Evolutionary conservation across 148 eudicot species (phyloP).

Genomic region (Vaccinium myrtillus): DNA sequence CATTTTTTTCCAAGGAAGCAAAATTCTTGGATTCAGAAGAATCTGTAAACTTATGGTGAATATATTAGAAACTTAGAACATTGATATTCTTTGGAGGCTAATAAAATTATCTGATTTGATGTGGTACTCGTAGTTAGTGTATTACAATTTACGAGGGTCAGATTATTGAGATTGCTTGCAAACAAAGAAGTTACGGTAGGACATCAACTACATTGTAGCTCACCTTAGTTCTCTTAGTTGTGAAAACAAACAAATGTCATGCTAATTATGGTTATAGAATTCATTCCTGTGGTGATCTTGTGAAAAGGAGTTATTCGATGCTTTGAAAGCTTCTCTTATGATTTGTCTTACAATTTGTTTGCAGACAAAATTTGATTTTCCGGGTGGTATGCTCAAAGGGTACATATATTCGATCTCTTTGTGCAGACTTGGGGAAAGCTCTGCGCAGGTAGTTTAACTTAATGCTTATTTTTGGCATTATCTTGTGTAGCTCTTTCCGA

Average conservation of each 20-base stretch:
- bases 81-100: neutral
- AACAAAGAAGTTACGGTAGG: neutral
- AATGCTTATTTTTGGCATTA: neutral
- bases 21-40: neutral
- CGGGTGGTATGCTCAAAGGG: conserved; percentile 95
- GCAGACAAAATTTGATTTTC: conserved; percentile 92
- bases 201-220: neutral
- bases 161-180: neutral
- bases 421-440: conserved; percentile 93
- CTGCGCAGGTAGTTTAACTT: conserved; percentile 65
- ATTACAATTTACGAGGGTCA: neutral
- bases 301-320: neutral
- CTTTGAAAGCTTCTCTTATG: neutral
- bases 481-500: neutral
- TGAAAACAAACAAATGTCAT: neutral
- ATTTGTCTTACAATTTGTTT: conserved; percentile 8
- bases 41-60: neutral
- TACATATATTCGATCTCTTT: conserved; percentile 89
- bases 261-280: neutral
- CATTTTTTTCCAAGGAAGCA: neutral
- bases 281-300: neutral
- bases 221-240: neutral
- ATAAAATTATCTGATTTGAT: neutral
- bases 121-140: neutral
- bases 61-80: neutral